phyloP scores from a whole-genome alignment of 352 stramenopile genomes.

The Poterioochromonas sp. region DNA sequence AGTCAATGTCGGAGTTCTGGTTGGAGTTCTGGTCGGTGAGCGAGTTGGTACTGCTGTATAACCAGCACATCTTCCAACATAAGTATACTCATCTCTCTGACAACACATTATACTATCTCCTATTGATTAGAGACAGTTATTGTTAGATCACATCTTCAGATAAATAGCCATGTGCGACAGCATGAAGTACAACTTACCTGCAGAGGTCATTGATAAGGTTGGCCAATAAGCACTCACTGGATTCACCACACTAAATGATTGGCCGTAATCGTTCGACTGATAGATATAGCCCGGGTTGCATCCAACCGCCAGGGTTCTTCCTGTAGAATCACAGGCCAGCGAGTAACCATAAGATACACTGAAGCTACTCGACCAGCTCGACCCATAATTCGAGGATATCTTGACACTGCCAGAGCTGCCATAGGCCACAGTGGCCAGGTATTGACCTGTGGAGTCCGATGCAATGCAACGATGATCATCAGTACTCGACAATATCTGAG shows the following conservation, averaged over 20 bases:
- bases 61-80: too few relatives aligned
- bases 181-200: slow-evolving; percentile 6
- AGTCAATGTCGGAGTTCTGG: too few relatives aligned
- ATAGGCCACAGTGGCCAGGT: slow-evolving; percentile 7
- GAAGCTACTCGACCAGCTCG: slow-evolving; percentile 7
- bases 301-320: slow-evolving; percentile 7
- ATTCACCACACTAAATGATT: slow-evolving; percentile 12
- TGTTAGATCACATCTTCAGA: slow-evolving; percentile 14
- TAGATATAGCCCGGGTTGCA: slow-evolving; percentile 10
- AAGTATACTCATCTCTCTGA: too few relatives aligned
- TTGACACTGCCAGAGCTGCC: slow-evolving; percentile 7
- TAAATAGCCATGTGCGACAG: slow-evolving; percentile 1
- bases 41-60: too few relatives aligned
- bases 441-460: slow-evolving; percentile 10
- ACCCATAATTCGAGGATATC: slow-evolving; percentile 13
- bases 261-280: slow-evolving; percentile 4
- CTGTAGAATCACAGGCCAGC: slow-evolving; percentile 8
- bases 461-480: slow-evolving; percentile 11
- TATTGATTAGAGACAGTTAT: too few relatives aligned
- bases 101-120: too few relatives aligned
- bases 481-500: slow-evolving; percentile 13
- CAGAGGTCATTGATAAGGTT: slow-evolving; percentile 10
- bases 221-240: slow-evolving; percentile 4
- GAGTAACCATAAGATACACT: slow-evolving; percentile 14
- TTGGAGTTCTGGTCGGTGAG: too few relatives aligned